Conservation (phyloP, 2,329 filamentous ascomycete species). For the Botryotinia globosa region DNA sequence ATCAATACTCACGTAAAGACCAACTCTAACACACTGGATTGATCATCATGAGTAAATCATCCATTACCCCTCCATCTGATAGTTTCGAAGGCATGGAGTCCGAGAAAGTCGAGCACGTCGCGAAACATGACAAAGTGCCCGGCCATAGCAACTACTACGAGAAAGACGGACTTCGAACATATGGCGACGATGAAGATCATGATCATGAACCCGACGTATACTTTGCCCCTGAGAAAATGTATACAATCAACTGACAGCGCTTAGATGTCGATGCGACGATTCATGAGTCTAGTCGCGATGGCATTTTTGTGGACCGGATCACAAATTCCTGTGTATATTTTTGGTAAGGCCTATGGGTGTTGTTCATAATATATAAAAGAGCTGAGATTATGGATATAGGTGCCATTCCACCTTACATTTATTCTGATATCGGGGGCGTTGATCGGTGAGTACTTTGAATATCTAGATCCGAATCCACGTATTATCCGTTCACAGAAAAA, state of each 20-base stretch:
- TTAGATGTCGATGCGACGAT: slow-evolving; percentile 53
- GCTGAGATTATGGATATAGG: slow-evolving; percentile 32
- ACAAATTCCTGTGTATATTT: slow-evolving; percentile 57
- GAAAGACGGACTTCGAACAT: slow-evolving; percentile 42
- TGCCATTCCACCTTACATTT: slow-evolving; percentile 54
- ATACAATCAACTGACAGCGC: slow-evolving; percentile 46
- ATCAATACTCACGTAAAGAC: background rate
- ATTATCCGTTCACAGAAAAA: background rate
- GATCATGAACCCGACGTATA: slow-evolving; percentile 47
- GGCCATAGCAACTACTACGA: slow-evolving; percentile 29
- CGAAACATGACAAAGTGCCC: slow-evolving; percentile 24
- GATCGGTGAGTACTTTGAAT: slow-evolving; percentile 30
- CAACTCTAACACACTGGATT: background rate
- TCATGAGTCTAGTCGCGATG: slow-evolving; percentile 56
- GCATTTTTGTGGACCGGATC: slow-evolving; percentile 60
- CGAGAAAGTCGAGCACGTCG: background rate
- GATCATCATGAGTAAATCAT: background rate
- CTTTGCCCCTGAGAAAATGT: background rate
- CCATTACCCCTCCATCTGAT: background rate
- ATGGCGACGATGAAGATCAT: slow-evolving; percentile 48
- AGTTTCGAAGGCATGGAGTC: background rate
- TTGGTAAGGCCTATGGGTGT: slow-evolving; percentile 38
- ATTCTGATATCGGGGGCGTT: slow-evolving; percentile 55
- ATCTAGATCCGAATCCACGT: no score
- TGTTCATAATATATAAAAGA: background rate